These are phyloP conservation scores for Nidula microcarpa DNA, from an alignment of 768 basidiomycete species.

Conservation along the genomic window DNA sequence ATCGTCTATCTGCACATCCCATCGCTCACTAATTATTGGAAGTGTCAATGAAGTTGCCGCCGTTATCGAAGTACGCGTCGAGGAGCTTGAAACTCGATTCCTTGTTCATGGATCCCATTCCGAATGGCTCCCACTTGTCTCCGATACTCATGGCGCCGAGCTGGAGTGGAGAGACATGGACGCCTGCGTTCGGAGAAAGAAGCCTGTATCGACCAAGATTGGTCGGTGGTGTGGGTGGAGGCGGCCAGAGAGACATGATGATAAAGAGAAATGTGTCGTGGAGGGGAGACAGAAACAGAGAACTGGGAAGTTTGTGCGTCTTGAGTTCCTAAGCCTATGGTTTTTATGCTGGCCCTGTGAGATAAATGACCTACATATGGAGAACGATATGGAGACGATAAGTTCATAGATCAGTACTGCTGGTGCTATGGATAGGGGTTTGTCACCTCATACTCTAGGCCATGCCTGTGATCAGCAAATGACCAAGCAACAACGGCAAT, in stretches of 20 bases:
- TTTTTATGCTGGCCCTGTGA: too few relatives aligned
- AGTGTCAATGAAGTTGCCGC: slow-evolving; percentile 24
- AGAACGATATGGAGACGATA: too few relatives aligned
- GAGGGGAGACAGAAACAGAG: too few relatives aligned
- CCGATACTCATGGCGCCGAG: slow-evolving; percentile 34
- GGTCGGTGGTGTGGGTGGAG: neutral
- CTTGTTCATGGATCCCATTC: slow-evolving; percentile 30
- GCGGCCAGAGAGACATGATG: neutral
- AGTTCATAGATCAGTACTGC: too few relatives aligned
- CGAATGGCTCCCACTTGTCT: slow-evolving; percentile 18
- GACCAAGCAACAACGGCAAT: too few relatives aligned
- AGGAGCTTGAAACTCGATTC: slow-evolving; percentile 8
- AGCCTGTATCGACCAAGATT: neutral
- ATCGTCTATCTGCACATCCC: neutral
- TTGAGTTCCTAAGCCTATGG: too few relatives aligned
- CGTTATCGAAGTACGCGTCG: too few relatives aligned
- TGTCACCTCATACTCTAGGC: too few relatives aligned
- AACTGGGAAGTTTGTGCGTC: too few relatives aligned
- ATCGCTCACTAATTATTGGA: slow-evolving; percentile 19
- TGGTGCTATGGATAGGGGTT: too few relatives aligned
- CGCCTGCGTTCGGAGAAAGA: neutral
- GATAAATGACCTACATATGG: too few relatives aligned
- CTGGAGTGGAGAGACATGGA: slow-evolving; percentile 2
- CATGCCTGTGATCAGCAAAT: too few relatives aligned
- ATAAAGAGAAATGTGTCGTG: neutral